Evolutionary conservation across 805 yeast genomes (phyloP).

Genomic region (Saccharomycopsis sp.): DNA sequence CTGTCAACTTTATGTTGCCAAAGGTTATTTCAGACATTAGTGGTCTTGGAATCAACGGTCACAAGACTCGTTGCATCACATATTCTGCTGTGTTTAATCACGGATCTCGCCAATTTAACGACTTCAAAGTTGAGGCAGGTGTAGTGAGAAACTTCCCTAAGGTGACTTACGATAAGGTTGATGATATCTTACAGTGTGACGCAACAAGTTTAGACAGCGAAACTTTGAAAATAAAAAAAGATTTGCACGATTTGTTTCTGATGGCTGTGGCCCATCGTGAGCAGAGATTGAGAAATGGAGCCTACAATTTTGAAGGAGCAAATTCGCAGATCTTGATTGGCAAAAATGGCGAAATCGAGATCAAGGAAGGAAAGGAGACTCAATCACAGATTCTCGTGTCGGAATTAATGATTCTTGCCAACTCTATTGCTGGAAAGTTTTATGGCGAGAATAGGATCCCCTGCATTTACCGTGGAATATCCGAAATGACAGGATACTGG

Average conservation of each 20-base stretch:
- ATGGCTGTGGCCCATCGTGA: slow-evolving; percentile 29
- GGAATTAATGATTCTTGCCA: slow-evolving; percentile 79
- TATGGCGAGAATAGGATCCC: slow-evolving; percentile 41
- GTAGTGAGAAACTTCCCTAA: slow-evolving; percentile 38
- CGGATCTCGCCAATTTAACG: slow-evolving; percentile 21
- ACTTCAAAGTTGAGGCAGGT: slow-evolving; percentile 35
- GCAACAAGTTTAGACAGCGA: slow-evolving; percentile 7
- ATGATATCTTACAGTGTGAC: slow-evolving; percentile 37
- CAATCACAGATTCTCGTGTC: slow-evolving; percentile 63
- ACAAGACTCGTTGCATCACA: slow-evolving; percentile 42
- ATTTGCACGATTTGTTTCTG: slow-evolving; percentile 32
- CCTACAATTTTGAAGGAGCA: slow-evolving; percentile 30
- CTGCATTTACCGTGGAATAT: slow-evolving; percentile 40
- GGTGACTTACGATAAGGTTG: slow-evolving; percentile 60
- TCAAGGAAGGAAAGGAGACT: slow-evolving; percentile 28
- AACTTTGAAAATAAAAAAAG: slow-evolving; percentile 23
- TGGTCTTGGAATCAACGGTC: slow-evolving; percentile 42
- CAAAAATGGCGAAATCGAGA: slow-evolving; percentile 20
- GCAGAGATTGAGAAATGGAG: slow-evolving; percentile 33
- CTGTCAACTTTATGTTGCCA: slow-evolving; percentile 67
- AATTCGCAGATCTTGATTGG: slow-evolving; percentile 15
- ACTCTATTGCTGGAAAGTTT: slow-evolving; percentile 49
- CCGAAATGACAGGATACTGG: slow-evolving; percentile 24
- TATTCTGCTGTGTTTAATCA: slow-evolving; percentile 33
- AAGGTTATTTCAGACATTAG: slow-evolving; percentile 41